Percentiles rank a stretch among this genome's conserved stretches.
These are phyloP conservation scores for Postia placenta DNA, from an alignment of 768 basidiomycete genomes.

Conservation along the genomic window DNA sequence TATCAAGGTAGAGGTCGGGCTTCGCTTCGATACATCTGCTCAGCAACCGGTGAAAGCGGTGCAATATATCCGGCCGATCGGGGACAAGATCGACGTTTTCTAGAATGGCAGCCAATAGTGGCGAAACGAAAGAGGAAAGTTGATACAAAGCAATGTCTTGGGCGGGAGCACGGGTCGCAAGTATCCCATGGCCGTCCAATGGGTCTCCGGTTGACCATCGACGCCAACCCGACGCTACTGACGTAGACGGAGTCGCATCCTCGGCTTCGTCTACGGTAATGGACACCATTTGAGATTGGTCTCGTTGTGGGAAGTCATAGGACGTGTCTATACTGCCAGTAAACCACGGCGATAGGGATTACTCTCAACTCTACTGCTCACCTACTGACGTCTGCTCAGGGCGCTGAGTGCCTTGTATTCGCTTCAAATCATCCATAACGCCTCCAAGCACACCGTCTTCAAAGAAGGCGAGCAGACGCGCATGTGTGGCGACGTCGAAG, in stretches of 20 bases:
- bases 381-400: not conserved
- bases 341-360: not conserved
- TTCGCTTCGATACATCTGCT: constrained; percentile 49
- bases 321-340: too few species aligned
- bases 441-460: constrained; percentile 53
- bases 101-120: constrained; percentile 56
- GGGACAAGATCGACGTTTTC: constrained; percentile 43
- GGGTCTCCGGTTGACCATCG: constrained; percentile 16
- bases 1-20: constrained; percentile 62
- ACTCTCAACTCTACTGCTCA: not conserved
- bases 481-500: constrained; percentile 57
- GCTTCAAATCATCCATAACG: constrained; percentile 42
- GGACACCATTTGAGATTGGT: constrained; percentile 37
- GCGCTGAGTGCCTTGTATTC: constrained; percentile 17
- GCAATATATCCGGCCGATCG: constrained; percentile 30
- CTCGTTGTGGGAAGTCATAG: not conserved
- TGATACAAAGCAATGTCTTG: constrained; percentile 52
- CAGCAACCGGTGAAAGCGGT: constrained; percentile 51
- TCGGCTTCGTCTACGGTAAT: constrained; percentile 54
- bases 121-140: constrained; percentile 55
- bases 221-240: constrained; percentile 14
- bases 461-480: constrained; percentile 61
- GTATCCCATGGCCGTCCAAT: constrained; percentile 7
- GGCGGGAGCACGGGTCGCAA: constrained; percentile 51
- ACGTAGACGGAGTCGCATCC: constrained; percentile 17